These are phyloP conservation scores for Trypanosoma lewisi DNA, from an alignment of 208 protist genomes.

Conservation along the genomic window DNA sequence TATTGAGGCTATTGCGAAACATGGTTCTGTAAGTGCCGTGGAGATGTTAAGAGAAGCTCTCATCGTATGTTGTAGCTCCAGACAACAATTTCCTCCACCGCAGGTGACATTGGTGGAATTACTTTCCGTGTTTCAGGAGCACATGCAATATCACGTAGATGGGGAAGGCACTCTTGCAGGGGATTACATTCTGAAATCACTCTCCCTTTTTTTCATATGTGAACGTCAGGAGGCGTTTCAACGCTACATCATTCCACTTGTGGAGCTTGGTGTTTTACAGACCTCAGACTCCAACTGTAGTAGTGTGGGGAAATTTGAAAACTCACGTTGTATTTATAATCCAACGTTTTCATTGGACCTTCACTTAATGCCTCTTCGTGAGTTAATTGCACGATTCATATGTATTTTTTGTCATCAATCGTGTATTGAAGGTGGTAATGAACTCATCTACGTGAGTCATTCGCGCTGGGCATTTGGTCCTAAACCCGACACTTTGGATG, in stretches of 20 bases:
- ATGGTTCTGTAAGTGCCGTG: background rate
- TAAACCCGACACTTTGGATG: background rate
- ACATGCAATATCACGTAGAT: constrained; percentile 25
- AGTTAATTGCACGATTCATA: constrained; percentile 20
- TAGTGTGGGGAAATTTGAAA: constrained; percentile 13
- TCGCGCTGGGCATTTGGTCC: constrained; percentile 27
- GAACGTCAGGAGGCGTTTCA: constrained; percentile 20
- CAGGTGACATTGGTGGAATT: constrained; percentile 25
- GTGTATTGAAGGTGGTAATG: constrained; percentile 27
- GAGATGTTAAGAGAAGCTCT: constrained; percentile 16
- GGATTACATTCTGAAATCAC: constrained; percentile 25
- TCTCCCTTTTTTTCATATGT: constrained; percentile 22
- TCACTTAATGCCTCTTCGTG: constrained; percentile 18
- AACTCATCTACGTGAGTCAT: constrained; percentile 31
- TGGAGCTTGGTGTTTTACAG: constrained; percentile 18
- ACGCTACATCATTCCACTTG: constrained; percentile 18
- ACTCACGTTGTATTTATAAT: constrained; percentile 5
- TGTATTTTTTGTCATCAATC: constrained; percentile 30
- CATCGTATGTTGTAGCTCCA: constrained; percentile 15
- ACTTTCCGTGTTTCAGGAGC: constrained; percentile 14
- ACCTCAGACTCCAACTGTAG: background rate
- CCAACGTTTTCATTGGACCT: background rate
- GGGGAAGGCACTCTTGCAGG: constrained; percentile 9
- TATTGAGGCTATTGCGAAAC: constrained; percentile 13
- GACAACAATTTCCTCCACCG: constrained; percentile 13